A percentile compares a stretch with the other conserved stretches of the same genome.
These are phyloP conservation scores for Mortierella sp. DNA, from an alignment of 371 early-diverging fungal species.

Conservation along the genomic window DNA sequence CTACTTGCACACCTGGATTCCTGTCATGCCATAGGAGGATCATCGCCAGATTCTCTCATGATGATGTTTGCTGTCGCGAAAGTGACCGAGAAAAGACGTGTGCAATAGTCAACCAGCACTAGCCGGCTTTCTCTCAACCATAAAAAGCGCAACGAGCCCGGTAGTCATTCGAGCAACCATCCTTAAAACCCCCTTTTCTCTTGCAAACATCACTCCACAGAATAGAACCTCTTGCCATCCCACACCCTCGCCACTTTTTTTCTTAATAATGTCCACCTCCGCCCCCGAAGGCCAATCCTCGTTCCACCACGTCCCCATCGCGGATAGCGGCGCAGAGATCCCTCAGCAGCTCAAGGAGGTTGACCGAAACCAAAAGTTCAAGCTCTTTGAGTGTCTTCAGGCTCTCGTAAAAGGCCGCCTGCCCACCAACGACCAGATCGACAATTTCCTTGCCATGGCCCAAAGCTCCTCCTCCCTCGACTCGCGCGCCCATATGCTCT, in stretches of 20 bases:
- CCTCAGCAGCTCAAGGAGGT: conserved; percentile 40
- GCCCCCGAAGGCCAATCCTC: conserved; percentile 32
- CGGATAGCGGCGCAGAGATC: conserved; percentile 48
- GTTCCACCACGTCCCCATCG: conserved; percentile 21
- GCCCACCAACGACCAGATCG: conserved; percentile 72
- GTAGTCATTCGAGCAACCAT: too few species aligned
- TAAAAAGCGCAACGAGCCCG: too few species aligned
- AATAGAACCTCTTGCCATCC: background rate
- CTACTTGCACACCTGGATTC: background rate
- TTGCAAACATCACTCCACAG: background rate
- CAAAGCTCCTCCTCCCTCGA: conserved; percentile 59
- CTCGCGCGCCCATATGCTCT: conserved; percentile 63
- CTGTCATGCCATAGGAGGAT: background rate
- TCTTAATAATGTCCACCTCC: conserved; percentile 19
- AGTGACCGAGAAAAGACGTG: background rate
- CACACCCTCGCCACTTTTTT: background rate
- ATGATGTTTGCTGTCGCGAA: background rate
- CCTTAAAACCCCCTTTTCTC: background rate
- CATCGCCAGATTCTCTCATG: background rate
- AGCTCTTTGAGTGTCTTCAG: conserved; percentile 63
- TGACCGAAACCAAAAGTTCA: conserved; percentile 58
- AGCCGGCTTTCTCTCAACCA: too few species aligned
- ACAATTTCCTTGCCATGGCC: conserved; percentile 61
- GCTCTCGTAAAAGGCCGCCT: conserved; percentile 69
- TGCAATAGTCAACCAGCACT: too few species aligned